Percentiles rank a stretch among this genome's conserved stretches.
Evolutionary conservation across 1,139 yeast species (phyloP).

Genomic region (Tardiomyces digboiensis): DNA sequence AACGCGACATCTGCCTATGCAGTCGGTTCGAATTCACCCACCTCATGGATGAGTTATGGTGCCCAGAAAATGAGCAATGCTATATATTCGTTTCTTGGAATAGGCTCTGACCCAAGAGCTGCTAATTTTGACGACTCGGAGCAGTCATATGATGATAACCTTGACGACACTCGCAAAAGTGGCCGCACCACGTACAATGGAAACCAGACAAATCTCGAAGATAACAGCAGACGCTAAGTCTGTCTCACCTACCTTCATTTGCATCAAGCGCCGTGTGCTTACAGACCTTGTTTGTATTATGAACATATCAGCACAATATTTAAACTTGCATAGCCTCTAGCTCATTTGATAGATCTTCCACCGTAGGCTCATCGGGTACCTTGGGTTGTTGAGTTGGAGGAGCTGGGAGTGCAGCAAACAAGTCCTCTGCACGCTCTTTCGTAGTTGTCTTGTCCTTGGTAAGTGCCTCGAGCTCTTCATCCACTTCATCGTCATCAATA

Average conservation of each 20-base stretch:
- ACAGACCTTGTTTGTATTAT: no score
- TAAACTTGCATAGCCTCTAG: not conserved
- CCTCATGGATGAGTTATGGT: conserved; percentile 14
- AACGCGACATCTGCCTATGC: conserved; percentile 23
- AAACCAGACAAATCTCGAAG: conserved; percentile 35
- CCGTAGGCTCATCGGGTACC: no score
- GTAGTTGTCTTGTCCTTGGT: not conserved
- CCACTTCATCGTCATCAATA: conserved; percentile 11
- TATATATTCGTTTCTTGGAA: conserved; percentile 21
- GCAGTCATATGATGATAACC: conserved; percentile 2
- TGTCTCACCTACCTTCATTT: no score
- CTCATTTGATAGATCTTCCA: no score
- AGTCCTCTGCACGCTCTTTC: no score
- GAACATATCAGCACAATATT: no score
- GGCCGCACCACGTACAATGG: conserved; percentile 38
- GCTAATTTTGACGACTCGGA: not conserved
- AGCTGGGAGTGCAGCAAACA: no score
- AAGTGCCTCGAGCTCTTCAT: conserved; percentile 21
- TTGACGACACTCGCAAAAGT: conserved; percentile 8
- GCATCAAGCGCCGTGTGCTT: no score
- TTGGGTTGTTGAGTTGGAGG: no score
- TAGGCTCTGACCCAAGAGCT: conserved; percentile 16
- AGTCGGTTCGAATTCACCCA: conserved; percentile 8
- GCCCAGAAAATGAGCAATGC: conserved; percentile 15
- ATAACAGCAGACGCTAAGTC: conserved; percentile 10